Percentiles rank a stretch among this genome's conserved stretches.
Conservation (phyloP, 345 rosid species). For the Populus nigra region DNA sequence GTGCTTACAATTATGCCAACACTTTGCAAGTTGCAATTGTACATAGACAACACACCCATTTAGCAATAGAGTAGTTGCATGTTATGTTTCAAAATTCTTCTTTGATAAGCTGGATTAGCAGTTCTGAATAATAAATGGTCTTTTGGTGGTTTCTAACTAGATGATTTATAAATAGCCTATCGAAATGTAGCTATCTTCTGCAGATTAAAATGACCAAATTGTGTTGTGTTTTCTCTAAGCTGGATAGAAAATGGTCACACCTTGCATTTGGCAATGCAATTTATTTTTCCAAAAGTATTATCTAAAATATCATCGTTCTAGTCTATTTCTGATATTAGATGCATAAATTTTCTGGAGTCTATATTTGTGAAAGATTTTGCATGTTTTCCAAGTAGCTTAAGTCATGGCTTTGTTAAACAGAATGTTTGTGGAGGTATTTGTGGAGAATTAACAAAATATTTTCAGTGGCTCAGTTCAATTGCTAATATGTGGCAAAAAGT, state of each 20-base stretch:
- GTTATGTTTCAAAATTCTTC: conserved; percentile 7
- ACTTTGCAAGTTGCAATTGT: conserved; percentile 10
- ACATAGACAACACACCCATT: background rate
- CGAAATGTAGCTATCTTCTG: background rate
- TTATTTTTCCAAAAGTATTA: background rate
- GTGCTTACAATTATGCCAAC: background rate
- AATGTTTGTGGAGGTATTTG: background rate
- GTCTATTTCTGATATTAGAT: background rate
- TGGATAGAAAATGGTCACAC: background rate
- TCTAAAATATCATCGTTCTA: background rate
- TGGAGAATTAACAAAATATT: background rate
- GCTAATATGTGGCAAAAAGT: background rate
- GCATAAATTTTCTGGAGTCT: background rate
- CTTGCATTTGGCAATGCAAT: background rate
- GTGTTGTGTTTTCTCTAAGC: background rate
- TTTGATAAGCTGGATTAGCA: background rate
- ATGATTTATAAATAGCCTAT: background rate
- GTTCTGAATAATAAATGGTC: background rate
- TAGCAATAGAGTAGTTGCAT: conserved; percentile 1
- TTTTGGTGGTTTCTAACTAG: background rate
- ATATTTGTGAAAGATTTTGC: background rate
- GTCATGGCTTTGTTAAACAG: background rate
- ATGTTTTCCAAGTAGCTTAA: background rate
- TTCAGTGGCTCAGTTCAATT: background rate
- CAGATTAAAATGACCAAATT: background rate